Base-by-base conservation (phyloP, 306 rosid genomes). In the Argentina anserina region DNA sequence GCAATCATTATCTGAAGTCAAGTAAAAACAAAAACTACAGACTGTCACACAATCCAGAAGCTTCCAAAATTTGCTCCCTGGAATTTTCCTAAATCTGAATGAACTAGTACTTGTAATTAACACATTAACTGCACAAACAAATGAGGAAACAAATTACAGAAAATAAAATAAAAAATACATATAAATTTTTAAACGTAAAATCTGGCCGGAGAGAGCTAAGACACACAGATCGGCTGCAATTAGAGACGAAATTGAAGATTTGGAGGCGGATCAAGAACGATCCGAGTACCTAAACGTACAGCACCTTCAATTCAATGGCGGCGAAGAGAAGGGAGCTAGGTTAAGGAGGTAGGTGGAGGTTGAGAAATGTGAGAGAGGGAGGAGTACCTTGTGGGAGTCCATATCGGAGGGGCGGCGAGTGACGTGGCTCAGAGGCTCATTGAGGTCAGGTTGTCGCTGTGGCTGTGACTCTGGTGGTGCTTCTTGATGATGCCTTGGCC, bases 381-480 rank as follows among this genome's bases (percentile, higher is more conserved):
- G 46, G 73, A 52, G 72, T 42, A 87, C 98, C 94, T 90, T 90
- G 58, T 89, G 88, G 67, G 91, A 46, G 50, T 86, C 88, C 84
- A 80, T 80, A 28, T 67, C 81, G 77, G 96, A 86, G 81, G 81
- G 78, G 53, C 86, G 86, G 34, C 81, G 87, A 81, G 76, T 45
- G 31, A 68, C 79, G 71, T 67, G 70, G 28, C 79, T 87, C 73
- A 69, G 77, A 25, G 81, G 65, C 45, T 87, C 88, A 80, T 76
- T 74, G 63, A 33, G 81, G 78, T 69, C 79, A 2, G 79, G 74
- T 64, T 66, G 87, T 39, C 71, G 71, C 76, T 69, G 86, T 18
- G 64, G 55, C 46, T 81, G 83, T 67, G 80, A 85, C 80, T 81
- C 87, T 63, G 79, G 88, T 67, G 79, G 82, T 41, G 78, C 89